These are phyloP conservation scores for Hemerocallis citrina DNA, from an alignment of 106 monocot species.

Conservation along the genomic window DNA sequence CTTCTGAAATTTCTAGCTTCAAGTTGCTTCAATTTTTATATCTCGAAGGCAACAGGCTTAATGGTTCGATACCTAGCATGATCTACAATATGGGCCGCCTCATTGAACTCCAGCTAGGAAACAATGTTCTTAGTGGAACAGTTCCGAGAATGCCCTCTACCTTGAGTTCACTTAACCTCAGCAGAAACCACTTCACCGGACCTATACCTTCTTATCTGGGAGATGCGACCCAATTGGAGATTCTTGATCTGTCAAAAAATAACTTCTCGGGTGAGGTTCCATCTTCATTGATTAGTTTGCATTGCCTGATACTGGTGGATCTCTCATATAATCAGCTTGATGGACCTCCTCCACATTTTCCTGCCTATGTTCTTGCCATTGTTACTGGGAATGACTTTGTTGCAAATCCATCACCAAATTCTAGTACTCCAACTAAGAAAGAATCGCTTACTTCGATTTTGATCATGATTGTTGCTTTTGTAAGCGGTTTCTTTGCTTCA, in stretches of 20 bases:
- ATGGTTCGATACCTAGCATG: conserved; percentile 18
- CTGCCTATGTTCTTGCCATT: background rate
- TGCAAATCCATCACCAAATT: background rate
- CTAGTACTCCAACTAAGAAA: too few relatives aligned
- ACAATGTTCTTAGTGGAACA: conserved; percentile 34
- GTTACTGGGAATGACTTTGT: conserved; percentile 24
- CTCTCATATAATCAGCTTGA: conserved; percentile 46
- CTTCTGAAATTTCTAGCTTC: too few relatives aligned
- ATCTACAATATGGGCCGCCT: conserved; percentile 16
- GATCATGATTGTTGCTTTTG: too few relatives aligned
- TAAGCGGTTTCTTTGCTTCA: too few relatives aligned
- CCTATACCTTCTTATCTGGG: conserved; percentile 20
- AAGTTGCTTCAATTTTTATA: too few relatives aligned
- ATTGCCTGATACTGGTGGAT: conserved; percentile 24
- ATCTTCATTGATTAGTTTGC: conserved; percentile 5
- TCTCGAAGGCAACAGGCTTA: too few relatives aligned
- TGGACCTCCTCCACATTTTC: conserved; percentile 31
- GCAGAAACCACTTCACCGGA: conserved; percentile 37
- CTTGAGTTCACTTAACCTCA: conserved; percentile 53
- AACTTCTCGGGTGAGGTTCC: conserved; percentile 39
- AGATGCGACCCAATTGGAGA: conserved; percentile 8
- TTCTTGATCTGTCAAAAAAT: conserved; percentile 56
- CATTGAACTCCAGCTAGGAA: conserved; percentile 42
- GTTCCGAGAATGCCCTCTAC: too few relatives aligned
- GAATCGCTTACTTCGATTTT: too few relatives aligned